Evolutionary conservation across 1,139 yeast genomes (phyloP), one percentile per base, ranked within the genome.

Genomic region (Geotrichum macrosporum): DNA sequence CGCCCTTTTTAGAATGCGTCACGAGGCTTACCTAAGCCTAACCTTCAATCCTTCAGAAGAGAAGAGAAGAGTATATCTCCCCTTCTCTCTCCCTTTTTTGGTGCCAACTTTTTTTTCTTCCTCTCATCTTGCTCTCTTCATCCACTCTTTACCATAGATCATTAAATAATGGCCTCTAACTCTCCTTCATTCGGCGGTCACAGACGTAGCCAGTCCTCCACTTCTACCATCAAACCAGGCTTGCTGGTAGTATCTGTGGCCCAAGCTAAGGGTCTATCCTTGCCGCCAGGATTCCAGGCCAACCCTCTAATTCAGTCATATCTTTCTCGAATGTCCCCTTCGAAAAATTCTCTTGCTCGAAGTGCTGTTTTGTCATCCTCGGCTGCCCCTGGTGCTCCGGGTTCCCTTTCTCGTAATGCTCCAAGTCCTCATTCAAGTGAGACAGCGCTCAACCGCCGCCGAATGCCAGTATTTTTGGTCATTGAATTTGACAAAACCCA

Each of bases 161-260:
- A 22, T 12, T 35, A 30, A n/a, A 34, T 18, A 16, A 44, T 44
- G 47, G 35, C 36, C 13, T 29, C 35, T 27, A 16, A 35, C 48
- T 15, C 47, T 29, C 15, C 46, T 12, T 29, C 47, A 12, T 18
- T 27, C 10, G 32, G 24, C 24, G 27, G 41, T 13, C 48, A 45
- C 13, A 42, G 41, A 15, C 42, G 44, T n/a, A 43, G 51, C n/a
- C 50, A 50, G 10, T 48, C 57, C 15, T 47, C 61, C 8, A 61
- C 68, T 2, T 61, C 66, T 1, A 58, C 69, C 2, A 63, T 71
- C 47, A 70, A 69, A 40, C 92, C 94, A 0, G 94, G 94, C 0
- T 64, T 84, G 27, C 70, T 84, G 46, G 80, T 84, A 0, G 83
- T 84, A 29, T 81, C 82, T 55, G 74, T 84, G 32, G 80, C 81